Percentiles rank a stretch among this genome's conserved stretches.
These are phyloP conservation scores for Paxillus ammoniavirescens DNA, from an alignment of 768 basidiomycete genomes.

Conservation along the genomic window DNA sequence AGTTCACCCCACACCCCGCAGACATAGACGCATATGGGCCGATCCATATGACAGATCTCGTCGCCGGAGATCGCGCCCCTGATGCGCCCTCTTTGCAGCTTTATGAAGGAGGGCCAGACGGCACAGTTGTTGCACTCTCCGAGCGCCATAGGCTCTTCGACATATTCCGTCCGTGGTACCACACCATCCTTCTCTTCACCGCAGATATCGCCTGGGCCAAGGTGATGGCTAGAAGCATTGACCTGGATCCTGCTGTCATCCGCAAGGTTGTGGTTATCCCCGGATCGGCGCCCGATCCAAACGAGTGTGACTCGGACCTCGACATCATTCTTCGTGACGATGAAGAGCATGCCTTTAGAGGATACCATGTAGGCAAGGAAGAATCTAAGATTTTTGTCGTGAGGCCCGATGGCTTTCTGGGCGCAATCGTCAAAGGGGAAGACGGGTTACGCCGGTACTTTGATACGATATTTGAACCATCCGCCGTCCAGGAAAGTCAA, in stretches of 20 bases:
- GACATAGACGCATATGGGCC: slow-evolving; percentile 3
- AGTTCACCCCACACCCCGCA: background rate
- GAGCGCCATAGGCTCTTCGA: slow-evolving; percentile 23
- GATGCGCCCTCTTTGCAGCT: slow-evolving; percentile 34
- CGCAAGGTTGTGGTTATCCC: slow-evolving; percentile 2
- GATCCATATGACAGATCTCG: slow-evolving; percentile 18
- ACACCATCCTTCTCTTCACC: slow-evolving; percentile 33
- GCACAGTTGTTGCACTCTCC: slow-evolving; percentile 1
- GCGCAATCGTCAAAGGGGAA: slow-evolving; percentile 6
- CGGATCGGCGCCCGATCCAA: background rate
- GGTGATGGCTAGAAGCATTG: slow-evolving; percentile 1
- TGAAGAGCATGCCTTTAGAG: slow-evolving; percentile 4
- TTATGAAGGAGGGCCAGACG: background rate
- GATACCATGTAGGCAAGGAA: background rate
- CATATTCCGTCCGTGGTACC: slow-evolving; percentile 22
- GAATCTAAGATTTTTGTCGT: slow-evolving; percentile 11
- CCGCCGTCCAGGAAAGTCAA: no score
- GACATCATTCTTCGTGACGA: slow-evolving; percentile 7
- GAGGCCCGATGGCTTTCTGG: slow-evolving; percentile 16
- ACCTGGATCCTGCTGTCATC: background rate
- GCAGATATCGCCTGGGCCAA: slow-evolving; percentile 1
- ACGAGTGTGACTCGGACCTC: background rate
- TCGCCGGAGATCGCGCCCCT: slow-evolving; percentile 46
- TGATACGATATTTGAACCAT: background rate
- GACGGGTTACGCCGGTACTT: slow-evolving; percentile 12